phyloP scores from a whole-genome alignment of 2,329 filamentous ascomycete species.

The Beauveria sp. region DNA sequence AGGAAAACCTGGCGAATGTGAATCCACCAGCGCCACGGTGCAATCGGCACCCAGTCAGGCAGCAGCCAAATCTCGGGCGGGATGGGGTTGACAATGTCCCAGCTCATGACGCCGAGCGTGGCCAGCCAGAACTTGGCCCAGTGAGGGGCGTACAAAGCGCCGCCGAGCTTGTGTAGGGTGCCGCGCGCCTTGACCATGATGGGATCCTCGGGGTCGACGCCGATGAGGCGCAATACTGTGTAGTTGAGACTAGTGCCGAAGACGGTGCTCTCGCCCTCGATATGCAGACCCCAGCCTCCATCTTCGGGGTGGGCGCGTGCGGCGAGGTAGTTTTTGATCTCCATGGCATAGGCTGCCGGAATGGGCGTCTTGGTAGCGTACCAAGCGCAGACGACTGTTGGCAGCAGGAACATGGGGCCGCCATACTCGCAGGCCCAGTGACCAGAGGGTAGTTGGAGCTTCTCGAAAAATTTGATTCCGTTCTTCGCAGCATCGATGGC shows the following conservation, averaged over 20 bases:
- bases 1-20: conserved; percentile 98
- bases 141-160: conserved; percentile 75
- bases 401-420: conserved; percentile 91
- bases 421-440: conserved; percentile 98
- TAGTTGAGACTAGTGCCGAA: conserved; percentile 92
- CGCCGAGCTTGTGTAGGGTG: conserved; percentile 77
- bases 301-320: conserved; percentile 77
- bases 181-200: conserved; percentile 78
- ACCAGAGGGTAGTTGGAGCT: conserved; percentile 79
- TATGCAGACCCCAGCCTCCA: conserved; percentile 96
- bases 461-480: conserved; percentile 79
- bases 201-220: conserved; percentile 74
- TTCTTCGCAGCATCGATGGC: conserved; percentile 75
- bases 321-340: conserved; percentile 89
- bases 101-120: conserved; percentile 71
- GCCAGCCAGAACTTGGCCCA: conserved; percentile 98
- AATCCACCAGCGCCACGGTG: conserved; percentile 96
- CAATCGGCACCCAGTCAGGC: conserved; percentile 82
- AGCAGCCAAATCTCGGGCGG: conserved; percentile 91
- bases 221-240: conserved; percentile 68
- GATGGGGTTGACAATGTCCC: conserved; percentile 91
- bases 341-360: conserved; percentile 68
- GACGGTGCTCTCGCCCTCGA: conserved; percentile 85
- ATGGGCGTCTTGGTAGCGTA: conserved; percentile 86
- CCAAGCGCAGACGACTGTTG: conserved; percentile 77